A percentile compares a stretch with the other conserved stretches of the same genome.
These are phyloP conservation scores for Pseudocercospora musae DNA, from an alignment of 2,329 filamentous ascomycete species.

Conservation along the genomic window DNA sequence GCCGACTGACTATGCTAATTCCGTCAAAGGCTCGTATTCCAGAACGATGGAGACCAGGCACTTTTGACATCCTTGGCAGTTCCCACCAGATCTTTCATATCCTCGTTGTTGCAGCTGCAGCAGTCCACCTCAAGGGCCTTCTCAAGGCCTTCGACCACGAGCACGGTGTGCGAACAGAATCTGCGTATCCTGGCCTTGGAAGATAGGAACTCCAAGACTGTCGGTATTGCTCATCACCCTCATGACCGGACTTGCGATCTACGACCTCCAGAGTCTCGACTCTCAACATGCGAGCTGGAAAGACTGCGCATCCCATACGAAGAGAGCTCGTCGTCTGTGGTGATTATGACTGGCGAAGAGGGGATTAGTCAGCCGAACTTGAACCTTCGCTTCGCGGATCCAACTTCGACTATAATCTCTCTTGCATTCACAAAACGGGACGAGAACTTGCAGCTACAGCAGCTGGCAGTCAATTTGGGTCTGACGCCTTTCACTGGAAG, in stretches of 20 bases:
- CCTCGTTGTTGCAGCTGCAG: constrained; percentile 77
- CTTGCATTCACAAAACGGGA: background rate
- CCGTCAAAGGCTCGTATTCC: constrained; percentile 66
- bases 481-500: background rate
- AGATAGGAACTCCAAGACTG: background rate
- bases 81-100: constrained; percentile 97
- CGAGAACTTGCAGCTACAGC: background rate
- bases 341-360: background rate
- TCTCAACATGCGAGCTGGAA: background rate
- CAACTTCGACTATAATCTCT: background rate
- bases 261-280: background rate
- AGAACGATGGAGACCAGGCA: constrained; percentile 72
- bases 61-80: constrained; percentile 85
- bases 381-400: background rate
- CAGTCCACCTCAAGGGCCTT: constrained; percentile 76
- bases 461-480: background rate
- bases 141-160: constrained; percentile 82
- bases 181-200: background rate
- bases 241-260: background rate
- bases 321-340: background rate
- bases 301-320: background rate
- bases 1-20: background rate
- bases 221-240: background rate
- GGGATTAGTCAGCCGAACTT: background rate
- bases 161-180: constrained; percentile 46